Base-by-base conservation (phyloP, 2,329 filamentous ascomycete species). In the Didymella arachidicola region DNA sequence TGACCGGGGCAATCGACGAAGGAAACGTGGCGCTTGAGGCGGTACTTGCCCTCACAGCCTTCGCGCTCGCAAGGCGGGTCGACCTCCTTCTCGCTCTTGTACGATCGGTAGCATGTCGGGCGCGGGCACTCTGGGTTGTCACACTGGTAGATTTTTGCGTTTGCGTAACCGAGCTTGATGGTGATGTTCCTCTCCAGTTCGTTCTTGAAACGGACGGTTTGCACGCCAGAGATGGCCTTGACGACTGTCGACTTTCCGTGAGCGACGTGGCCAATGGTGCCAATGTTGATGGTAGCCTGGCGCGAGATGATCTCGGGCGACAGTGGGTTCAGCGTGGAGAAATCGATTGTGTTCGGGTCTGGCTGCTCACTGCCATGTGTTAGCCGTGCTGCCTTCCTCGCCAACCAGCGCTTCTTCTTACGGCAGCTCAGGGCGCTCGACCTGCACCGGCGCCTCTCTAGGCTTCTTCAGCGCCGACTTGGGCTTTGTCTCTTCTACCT, bases 181-280 rank as follows among this genome's bases (percentile, higher is more conserved):
- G 95, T 99, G 76, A 99, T 99, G 80, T 99, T 99, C 76, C 95
- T 87, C 82, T 98, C 96, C 81, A 97, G 83, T 82, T 99, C 95
- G 83, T 98, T 99, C 90, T 99, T 99, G 86, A 99, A 99, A 70
- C 95, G 88, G 76, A 99, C 95, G 18, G 95, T 99, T 86, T 99
- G 95, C 65, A 99, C 95, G 63, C 95, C 95, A 1, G 95, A 98
- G 73, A 99, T 98, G 72, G 95, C 95, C 86, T 99, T 99, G 72
- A 99, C 95, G 49, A 99, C 95, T 22, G 95, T 99, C 62, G 92
- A 97, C 80, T 98, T 98, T 77, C 94, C 94, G 90, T 98, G 94
- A 76, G 95, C 95, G 84, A 98, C 94, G 79, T 98, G 95, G 56
- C 94, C 94, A 79, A 99, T 98, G 62, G 95, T 97, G 66, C 94